Base-by-base conservation (phyloP, 192 early-diverging fungal species). In the Podila minutissima region DNA sequence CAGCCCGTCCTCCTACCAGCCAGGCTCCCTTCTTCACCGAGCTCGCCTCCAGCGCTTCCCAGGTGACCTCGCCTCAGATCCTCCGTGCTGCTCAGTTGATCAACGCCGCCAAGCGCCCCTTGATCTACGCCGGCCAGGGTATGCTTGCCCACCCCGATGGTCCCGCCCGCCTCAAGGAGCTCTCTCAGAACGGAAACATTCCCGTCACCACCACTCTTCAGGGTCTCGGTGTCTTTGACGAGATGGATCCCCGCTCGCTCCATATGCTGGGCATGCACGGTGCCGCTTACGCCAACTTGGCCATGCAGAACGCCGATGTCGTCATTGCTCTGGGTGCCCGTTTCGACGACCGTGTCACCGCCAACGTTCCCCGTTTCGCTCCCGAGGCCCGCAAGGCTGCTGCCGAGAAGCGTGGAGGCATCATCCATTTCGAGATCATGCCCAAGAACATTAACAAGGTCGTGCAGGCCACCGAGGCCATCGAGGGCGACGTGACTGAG, bases 221-320 rank as follows among this genome's bases (percentile, higher is more conserved):
- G 77, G 96, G 95, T 51, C 88, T 98, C 50, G 98, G 97, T 71
- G 93, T 93, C 19, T 98, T 95, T 83, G 97, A 98, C 78, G 98
- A 99, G 82, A 72, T 87, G 49, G 94, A 98, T 85, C 93, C 94
- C 12, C 90, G 88, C 64, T 93, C 92, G 60, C 86, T 99, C 68
- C 96, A 98, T 82, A 99, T 99, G 98, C 90, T 99, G 29, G 98
- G 98, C 75, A 99, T 99, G 98, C 98, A 99, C 86, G 98, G 98
- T 24, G 89, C 91, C 70, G 97, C 93, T 20, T 99, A 98, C 85
- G 98, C 98, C 74, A 99, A 99, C 79, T 84, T 99, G 79, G 94
- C 98, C 24, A 98, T 99, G 91, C 98, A 99, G 85, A 92, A 90
- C 66, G 96, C 98, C 37, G 98, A 99, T 82, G 85, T 95, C 32